Evolutionary conservation across 129 eudicot species (phyloP).

Genomic region (carrot (Daucus carota)): DNA sequence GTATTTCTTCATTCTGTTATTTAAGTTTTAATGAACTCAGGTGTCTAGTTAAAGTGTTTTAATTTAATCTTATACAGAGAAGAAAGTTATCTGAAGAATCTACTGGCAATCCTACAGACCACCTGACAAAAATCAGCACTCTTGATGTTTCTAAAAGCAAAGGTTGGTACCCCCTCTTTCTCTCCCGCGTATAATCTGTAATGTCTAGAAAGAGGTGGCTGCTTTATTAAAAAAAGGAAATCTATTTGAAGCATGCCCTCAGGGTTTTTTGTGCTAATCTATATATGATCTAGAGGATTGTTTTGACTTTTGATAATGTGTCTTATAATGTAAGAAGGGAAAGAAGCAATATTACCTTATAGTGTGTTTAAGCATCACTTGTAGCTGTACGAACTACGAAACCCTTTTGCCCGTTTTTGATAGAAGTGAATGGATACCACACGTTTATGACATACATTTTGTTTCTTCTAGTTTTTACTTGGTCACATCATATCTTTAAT

Average conservation of each 20-base stretch:
- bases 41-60: neutral
- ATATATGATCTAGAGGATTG: neutral
- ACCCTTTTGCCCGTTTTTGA: neutral
- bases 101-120: constrained; percentile 38
- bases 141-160: constrained; percentile 20
- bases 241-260: neutral
- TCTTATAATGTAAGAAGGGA: neutral
- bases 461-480: neutral
- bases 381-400: neutral
- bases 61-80: constrained; percentile 32
- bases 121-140: constrained; percentile 22
- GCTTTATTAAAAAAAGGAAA: too few relatives aligned
- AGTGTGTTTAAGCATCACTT: neutral
- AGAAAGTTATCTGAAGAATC: constrained; percentile 31
- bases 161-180: constrained; percentile 25
- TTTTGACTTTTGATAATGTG: neutral
- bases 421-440: neutral
- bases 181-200: neutral
- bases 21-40: neutral
- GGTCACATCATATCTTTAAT: neutral
- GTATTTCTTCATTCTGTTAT: too few relatives aligned
- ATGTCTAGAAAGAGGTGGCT: too few relatives aligned
- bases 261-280: neutral
- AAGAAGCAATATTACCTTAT: neutral
- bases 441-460: neutral